Base-by-base conservation (phyloP, 441 rosid genomes). In the Populus hybrid region DNA sequence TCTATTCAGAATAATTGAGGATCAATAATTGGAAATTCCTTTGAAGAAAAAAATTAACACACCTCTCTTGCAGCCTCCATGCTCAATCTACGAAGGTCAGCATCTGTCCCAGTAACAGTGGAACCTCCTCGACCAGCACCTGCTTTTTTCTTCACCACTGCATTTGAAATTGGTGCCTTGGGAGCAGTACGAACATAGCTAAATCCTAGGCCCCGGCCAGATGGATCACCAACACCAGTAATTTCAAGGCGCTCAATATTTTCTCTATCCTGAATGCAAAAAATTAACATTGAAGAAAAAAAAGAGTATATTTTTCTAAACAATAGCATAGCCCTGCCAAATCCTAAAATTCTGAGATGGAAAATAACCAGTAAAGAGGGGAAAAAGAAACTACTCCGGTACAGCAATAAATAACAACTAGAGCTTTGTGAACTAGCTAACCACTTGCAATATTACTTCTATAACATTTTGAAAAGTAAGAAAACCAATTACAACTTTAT, bases 11-110 rank as follows among this genome's bases (percentile, higher is more conserved):
- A 53, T 53, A 53, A 16, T 16, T 53, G n/a, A 53, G 61, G 57
- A 4, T 14, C 18, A 46, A 46, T 46, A 46, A 14, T 14, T 46
- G 19, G 19, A 14, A 53, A 16, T 16, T 53, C 21, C 61, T 53
- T 53, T 18, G 61, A 53, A 18, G 61, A 53, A 16, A 53, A 53
- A 53, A 53, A 53, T 14, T 71, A 65, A 69, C 84, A 75, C 79
- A 97, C 98, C 95, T 94, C 99, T 77, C 99, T 89, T 79, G 98
- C 99, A 79, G 98, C 99, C 85, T 97, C 99, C 99, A 93, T 94
- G 88, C 98, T 97, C 84, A 97, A 83, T 85, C 99, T 90, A 66
- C 98, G 99, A 77, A 97, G 93, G 86, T 97, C 99, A 80, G 98
- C 98, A 92, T 97, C 99, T 70, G 99, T 94, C 75, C 99, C 98